Evolutionary conservation across 805 yeast genomes (phyloP).

Genomic region (Kodamaea hsintzibuensis): DNA sequence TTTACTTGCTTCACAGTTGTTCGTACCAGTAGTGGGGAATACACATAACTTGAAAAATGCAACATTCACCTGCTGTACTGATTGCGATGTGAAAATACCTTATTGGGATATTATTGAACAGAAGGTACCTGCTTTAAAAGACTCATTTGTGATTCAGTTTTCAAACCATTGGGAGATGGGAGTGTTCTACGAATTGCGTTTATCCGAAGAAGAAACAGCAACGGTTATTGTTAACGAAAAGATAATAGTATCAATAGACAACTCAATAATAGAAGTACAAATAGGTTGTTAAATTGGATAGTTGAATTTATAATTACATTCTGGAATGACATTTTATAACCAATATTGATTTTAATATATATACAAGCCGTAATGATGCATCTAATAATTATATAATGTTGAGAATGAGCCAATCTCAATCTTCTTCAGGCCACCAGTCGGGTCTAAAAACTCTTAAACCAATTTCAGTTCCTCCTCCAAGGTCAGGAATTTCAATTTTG

Average conservation of each 20-base stretch:
- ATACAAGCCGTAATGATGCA: background rate
- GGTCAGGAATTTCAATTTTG: conserved; percentile 28
- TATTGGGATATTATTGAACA: background rate
- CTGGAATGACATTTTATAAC: background rate
- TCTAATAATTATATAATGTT: background rate
- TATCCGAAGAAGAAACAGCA: background rate
- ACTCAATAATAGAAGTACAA: background rate
- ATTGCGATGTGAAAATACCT: background rate
- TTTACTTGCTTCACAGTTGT: background rate
- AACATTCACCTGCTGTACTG: background rate
- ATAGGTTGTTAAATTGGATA: too few relatives aligned
- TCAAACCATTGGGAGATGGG: background rate
- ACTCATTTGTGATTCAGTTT: background rate
- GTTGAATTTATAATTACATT: too few relatives aligned
- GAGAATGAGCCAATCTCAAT: too few relatives aligned
- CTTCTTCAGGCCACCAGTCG: conserved; percentile 70
- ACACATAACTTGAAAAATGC: background rate
- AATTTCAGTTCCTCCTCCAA: conserved; percentile 27
- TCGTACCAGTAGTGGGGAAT: background rate
- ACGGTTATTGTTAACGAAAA: background rate
- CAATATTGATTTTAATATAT: background rate
- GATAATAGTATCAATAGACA: background rate
- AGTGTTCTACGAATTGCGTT: background rate
- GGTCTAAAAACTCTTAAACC: conserved; percentile 59
- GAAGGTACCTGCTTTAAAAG: background rate